These are phyloP conservation scores for Centella asiatica DNA, from an alignment of 129 eudicot species.

Conservation along the genomic window DNA sequence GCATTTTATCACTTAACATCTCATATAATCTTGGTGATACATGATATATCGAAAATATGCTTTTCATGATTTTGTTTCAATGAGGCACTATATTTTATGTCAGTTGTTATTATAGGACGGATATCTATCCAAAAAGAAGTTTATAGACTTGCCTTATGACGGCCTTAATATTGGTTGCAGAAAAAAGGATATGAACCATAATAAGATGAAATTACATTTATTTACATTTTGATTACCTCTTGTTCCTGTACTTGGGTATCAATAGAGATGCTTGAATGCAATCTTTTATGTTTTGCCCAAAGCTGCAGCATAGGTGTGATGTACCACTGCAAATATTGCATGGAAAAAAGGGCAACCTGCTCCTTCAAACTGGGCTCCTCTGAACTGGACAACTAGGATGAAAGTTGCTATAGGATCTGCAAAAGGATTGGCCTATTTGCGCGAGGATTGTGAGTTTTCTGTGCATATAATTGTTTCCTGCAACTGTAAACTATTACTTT, in stretches of 20 bases:
- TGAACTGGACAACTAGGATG: slow-evolving; percentile 65
- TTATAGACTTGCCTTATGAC: no score
- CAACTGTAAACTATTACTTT: neutral
- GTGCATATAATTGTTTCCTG: neutral
- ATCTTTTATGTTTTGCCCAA: neutral
- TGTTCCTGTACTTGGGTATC: neutral
- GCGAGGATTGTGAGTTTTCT: slow-evolving; percentile 70
- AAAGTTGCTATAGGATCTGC: slow-evolving; percentile 80
- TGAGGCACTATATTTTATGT: no score
- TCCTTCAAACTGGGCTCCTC: slow-evolving; percentile 10
- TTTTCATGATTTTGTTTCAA: no score
- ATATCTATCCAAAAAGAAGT: no score
- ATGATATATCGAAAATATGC: no score
- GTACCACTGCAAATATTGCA: slow-evolving; percentile 19
- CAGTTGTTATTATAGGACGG: no score
- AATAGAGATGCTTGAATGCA: neutral
- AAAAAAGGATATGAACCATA: no score
- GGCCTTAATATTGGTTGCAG: no score
- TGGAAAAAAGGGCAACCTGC: slow-evolving; percentile 33
- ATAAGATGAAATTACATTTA: no score
- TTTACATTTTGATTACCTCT: neutral
- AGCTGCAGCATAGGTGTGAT: slow-evolving; percentile 3
- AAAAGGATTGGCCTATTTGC: slow-evolving; percentile 81
- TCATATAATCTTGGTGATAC: no score
- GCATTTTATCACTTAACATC: no score